Conservation (phyloP, 2,329 filamentous ascomycete species). For the Colletotrichum costaricense region DNA sequence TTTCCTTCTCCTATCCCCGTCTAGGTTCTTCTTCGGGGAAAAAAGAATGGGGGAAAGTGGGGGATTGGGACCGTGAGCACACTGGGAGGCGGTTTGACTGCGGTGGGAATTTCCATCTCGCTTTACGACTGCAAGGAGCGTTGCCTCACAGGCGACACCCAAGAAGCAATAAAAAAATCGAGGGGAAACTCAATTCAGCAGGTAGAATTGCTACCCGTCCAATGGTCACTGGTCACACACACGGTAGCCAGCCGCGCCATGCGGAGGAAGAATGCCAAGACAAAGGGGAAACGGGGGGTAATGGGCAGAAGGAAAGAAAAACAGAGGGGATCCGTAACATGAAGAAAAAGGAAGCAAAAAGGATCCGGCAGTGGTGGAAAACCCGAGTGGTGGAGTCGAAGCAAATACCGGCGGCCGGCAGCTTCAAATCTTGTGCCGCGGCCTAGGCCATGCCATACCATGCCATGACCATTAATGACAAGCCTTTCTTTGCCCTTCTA, state of each 20-base stretch:
- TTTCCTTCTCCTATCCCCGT: not conserved
- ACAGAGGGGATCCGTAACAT: not conserved
- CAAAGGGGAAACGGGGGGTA: not conserved
- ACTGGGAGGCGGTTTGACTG: not conserved
- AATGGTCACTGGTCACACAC: not conserved
- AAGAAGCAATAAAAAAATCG: not conserved
- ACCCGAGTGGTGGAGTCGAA: slow-evolving; percentile 16
- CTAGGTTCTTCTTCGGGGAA: not conserved
- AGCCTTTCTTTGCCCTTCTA: not conserved
- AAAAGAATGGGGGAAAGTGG: not conserved
- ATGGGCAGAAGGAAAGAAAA: not conserved
- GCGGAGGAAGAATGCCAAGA: not conserved
- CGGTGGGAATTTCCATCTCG: not conserved
- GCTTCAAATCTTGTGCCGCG: slow-evolving; percentile 8
- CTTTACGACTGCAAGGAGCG: slow-evolving; percentile 8
- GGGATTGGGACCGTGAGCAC: too few relatives aligned
- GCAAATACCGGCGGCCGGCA: slow-evolving; percentile 28
- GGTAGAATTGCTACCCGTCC: not conserved
- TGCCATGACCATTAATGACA: not conserved
- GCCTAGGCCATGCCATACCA: slow-evolving; percentile 4
- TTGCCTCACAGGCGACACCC: not conserved
- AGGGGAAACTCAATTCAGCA: not conserved
- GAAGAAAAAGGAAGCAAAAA: slow-evolving; percentile 1
- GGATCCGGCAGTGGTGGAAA: slow-evolving; percentile 18
- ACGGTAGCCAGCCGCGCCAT: not conserved